These are phyloP conservation scores for Hypoxylon rickii DNA, from an alignment of 495 filamentous ascomycete genomes.

Conservation along the genomic window DNA sequence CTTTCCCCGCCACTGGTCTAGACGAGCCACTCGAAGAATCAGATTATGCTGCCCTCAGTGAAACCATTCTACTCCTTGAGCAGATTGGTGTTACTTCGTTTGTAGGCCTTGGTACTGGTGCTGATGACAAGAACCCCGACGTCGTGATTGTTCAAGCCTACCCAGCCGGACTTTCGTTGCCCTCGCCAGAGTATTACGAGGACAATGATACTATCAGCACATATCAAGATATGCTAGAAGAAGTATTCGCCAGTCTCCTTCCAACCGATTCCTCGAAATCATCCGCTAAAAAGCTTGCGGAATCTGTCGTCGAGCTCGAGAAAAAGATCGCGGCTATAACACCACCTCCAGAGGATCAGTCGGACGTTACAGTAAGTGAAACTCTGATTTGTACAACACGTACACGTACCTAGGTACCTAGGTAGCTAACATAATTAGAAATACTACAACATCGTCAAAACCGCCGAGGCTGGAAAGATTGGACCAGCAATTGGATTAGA, in stretches of 20 bases:
- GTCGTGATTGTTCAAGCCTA: constrained; percentile 61
- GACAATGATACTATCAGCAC: constrained; percentile 56
- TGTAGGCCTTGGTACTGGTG: constrained; percentile 51
- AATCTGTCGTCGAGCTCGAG: constrained; percentile 61
- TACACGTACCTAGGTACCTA: too few relatives aligned
- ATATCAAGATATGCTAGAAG: constrained; percentile 55
- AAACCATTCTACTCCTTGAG: constrained; percentile 58
- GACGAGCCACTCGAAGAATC: constrained; percentile 33
- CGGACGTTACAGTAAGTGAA: constrained; percentile 40
- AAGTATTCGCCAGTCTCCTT: constrained; percentile 38
- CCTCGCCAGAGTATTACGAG: constrained; percentile 68
- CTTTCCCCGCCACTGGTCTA: constrained; percentile 51
- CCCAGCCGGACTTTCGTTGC: constrained; percentile 60
- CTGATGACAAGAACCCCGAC: constrained; percentile 67
- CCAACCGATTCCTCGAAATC: constrained; percentile 30
- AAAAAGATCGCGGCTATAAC: constrained; percentile 62
- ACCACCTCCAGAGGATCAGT: constrained; percentile 58
- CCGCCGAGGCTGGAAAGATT: constrained; percentile 56
- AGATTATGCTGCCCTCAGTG: constrained; percentile 51
- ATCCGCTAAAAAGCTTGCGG: constrained; percentile 33
- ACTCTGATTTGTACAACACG: background rate
- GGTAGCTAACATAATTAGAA: constrained; percentile 37
- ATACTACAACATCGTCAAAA: constrained; percentile 36
- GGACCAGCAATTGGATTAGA: constrained; percentile 60
- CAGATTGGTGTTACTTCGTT: constrained; percentile 57